These are phyloP conservation scores for Xanthoconium purpureum DNA, from an alignment of 768 basidiomycete genomes.

Conservation along the genomic window DNA sequence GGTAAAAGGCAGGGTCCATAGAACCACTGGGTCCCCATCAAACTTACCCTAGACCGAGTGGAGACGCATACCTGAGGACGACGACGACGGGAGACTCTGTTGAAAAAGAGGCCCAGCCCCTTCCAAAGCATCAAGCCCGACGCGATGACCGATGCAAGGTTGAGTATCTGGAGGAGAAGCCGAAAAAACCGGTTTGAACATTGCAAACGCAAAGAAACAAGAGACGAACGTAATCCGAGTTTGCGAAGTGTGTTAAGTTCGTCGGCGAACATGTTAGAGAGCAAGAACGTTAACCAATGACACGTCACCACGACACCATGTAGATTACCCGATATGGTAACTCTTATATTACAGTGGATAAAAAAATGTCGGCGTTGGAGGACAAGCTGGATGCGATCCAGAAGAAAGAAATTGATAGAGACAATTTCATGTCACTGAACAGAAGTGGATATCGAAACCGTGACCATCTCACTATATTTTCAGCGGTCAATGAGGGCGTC, in stretches of 20 bases:
- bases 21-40: conserved; percentile 61
- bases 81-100: conserved; percentile 97
- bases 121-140: conserved; percentile 99
- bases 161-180: conserved; percentile 86
- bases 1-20: conserved; percentile 95
- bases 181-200: conserved; percentile 27
- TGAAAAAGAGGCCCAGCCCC: conserved; percentile 82
- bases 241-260: conserved; percentile 70
- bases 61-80: conserved; percentile 72
- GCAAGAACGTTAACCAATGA: not conserved
- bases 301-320: conserved; percentile 7
- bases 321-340: conserved; percentile 8
- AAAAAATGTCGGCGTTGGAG: too few relatives aligned
- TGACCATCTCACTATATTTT: too few relatives aligned
- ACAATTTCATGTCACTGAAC: too few relatives aligned
- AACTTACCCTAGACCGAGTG: not conserved
- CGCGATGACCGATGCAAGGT: conserved; percentile 86
- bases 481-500: too few relatives aligned
- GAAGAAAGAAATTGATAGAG: too few relatives aligned
- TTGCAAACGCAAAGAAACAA: not conserved
- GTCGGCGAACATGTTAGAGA: conserved; percentile 62
- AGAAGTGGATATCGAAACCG: too few relatives aligned
- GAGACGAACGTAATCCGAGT: conserved; percentile 68
- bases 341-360: too few relatives aligned
- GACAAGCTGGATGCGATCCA: too few relatives aligned